Base-by-base conservation (phyloP, 1,139 yeast genomes). In the Dujonia santamariae region DNA sequence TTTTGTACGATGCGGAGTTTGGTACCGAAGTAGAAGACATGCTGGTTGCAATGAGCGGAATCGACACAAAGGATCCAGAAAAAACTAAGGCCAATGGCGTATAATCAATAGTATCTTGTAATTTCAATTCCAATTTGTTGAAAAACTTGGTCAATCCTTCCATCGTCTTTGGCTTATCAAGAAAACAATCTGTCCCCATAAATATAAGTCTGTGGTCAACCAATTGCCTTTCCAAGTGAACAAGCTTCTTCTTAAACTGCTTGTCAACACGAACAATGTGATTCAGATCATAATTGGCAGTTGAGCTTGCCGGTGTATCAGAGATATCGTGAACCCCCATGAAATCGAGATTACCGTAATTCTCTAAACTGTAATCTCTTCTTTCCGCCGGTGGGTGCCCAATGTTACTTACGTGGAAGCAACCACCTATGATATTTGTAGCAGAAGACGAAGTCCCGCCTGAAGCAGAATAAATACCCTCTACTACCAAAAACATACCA, bases 351-450 rank as follows among this genome's bases (percentile, higher is more conserved):
- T 83, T 74, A 1, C 96, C 97, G 42, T 78, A 81, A 1, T 81
- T 80, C 26, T 81, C 90, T 37, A 80, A 53, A 0, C 94, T 70
- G 1, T 51, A 55, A 12, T 73, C 80, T 40, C 97, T 66, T 45
- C 75, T 67, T 53, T 92, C 98, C 3, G 88, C 83, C 0, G 95
- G 90, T 1, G 98, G 98, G 40, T 87, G 96, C 2, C 85, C 85
- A 35, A 90, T 68, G 11, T 84, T 75, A 24, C 85, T 73, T 2
- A 85, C 95, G 43, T 83, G 78, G 50, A 92, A 88, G 32, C 67
- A 61, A 3, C 75, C 75, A 19, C 72, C 69, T 19, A 63, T 55
- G 25, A 62, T 59, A 34, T 56, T 52, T 14, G 56, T 54, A 35
- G 53, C 56, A 26, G 51, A 46, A 15, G 53, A 46, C 33, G 48